Evolutionary conservation across 1,284 basidiomycete genomes (phyloP).

Genomic region (Rhodotorula sp.): DNA sequence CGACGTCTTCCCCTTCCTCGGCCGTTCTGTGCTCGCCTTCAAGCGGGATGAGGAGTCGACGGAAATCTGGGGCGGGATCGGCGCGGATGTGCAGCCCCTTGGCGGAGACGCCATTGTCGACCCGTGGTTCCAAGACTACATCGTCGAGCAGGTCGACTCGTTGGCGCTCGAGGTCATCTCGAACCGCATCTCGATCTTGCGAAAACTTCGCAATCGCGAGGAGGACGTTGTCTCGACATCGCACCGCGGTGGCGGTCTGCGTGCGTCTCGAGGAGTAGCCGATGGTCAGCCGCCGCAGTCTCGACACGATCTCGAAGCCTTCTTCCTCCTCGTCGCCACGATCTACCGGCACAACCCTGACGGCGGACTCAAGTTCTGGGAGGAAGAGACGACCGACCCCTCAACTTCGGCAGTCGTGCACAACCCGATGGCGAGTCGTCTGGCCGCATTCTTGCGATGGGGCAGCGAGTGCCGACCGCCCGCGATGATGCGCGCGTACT

Average conservation of each 20-base stretch:
- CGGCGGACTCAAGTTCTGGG: conserved; percentile 79
- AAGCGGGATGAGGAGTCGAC: conserved; percentile 44
- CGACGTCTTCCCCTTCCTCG: conserved; percentile 76
- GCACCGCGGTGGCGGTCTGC: conserved; percentile 53
- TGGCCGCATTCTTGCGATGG: conserved; percentile 80
- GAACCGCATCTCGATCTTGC: conserved; percentile 78
- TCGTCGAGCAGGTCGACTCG: conserved; percentile 67
- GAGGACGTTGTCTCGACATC: conserved; percentile 65
- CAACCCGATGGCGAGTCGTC: conserved; percentile 48
- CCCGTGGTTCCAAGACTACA: conserved; percentile 62
- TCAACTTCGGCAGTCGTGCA: conserved; percentile 23
- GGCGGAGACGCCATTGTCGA: conserved; percentile 59
- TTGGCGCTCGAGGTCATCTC: conserved; percentile 71
- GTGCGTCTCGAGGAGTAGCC: conserved; percentile 44
- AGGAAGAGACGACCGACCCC: conserved; percentile 54
- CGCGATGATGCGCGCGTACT: conserved; percentile 72
- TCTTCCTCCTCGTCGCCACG: conserved; percentile 77
- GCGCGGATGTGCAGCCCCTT: conserved; percentile 40
- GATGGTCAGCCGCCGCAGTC: conserved; percentile 49
- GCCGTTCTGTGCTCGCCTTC: conserved; percentile 48
- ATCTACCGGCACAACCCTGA: conserved; percentile 73
- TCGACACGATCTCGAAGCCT: conserved; percentile 76
- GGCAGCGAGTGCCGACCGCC: conserved; percentile 71
- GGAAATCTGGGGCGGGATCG: conserved; percentile 40
- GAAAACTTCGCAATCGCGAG: conserved; percentile 84